A percentile compares a stretch with the other conserved stretches of the same genome.
These are phyloP conservation scores for Cynanchum wilfordii DNA, from an alignment of 257 asterid genomes.

Conservation along the genomic window DNA sequence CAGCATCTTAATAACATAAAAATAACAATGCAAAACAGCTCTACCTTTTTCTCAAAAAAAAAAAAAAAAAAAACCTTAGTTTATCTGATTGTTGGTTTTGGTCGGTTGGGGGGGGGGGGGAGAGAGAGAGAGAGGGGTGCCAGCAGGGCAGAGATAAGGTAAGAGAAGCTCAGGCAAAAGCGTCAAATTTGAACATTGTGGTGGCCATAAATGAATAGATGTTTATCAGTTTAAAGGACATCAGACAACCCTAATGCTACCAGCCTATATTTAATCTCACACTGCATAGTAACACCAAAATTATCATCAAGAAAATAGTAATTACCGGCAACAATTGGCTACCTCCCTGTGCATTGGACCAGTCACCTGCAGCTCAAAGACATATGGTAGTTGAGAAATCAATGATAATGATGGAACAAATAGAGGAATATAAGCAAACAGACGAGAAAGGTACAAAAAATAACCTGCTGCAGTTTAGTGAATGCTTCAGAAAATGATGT, in stretches of 20 bases:
- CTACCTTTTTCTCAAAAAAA: neutral
- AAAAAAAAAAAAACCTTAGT: neutral
- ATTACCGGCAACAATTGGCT: conserved; percentile 97
- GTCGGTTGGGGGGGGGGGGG: neutral
- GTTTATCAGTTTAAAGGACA: neutral
- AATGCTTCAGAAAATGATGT: conserved; percentile 84
- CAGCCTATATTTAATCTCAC: neutral
- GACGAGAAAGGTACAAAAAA: neutral
- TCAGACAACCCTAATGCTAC: conserved; percentile 1
- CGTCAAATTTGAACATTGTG: neutral
- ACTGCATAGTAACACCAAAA: neutral
- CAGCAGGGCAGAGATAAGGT: neutral
- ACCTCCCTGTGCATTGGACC: conserved; percentile 99
- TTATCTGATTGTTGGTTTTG: neutral
- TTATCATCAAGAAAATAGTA: conserved; percentile 1
- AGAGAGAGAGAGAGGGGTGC: no score
- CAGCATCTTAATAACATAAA: neutral
- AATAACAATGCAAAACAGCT: neutral
- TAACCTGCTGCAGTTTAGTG: conserved; percentile 90
- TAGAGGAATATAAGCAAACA: neutral
- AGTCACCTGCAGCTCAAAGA: conserved; percentile 61
- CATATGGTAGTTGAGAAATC: conserved; percentile 5
- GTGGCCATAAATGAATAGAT: neutral
- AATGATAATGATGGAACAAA: neutral
- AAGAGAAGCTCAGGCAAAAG: neutral